Evolutionary conservation across 2,329 filamentous ascomycete genomes (phyloP), one percentile per base, ranked within the genome.

Genomic region (Penicillium sp.): DNA sequence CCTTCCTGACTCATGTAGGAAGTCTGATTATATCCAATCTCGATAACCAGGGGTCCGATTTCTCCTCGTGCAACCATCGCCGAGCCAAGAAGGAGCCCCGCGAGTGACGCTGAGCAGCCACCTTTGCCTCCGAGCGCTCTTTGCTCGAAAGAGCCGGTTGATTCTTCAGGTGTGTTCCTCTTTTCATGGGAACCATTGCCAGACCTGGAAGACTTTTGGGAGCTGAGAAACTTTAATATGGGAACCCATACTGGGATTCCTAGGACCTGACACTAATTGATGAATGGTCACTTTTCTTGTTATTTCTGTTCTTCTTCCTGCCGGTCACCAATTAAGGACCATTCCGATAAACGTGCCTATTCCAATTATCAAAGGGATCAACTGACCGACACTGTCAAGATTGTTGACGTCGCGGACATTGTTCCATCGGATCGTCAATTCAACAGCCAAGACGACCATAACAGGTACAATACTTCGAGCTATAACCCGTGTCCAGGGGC

Each of bases 21-120:
- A 1, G 62, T 63, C 28, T 62, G 51, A 6, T 66, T 66, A 20
- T 62, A 60, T 3, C 63, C 63, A 6, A 66, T 58, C 36, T 66
- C 62, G 13, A 65, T 63, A 13, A 65, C 64, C 26, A 66, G 37
- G 3, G 65, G 57, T 1, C 63, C 63, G 32, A 66, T 66, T 40
- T 66, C 63, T 16, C 63, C 63, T 1, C 63, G 61, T 3, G 63
- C 63, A 3, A 66, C 63, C 63, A 65, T 65, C 3, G 63, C 63
- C 13, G 62, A 62, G 3, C 63, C 63, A 7, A 65, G 45, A 16
- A 65, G 59, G 6, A 57, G 34, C 1, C 47, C 63, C 1, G 61
- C 56, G 4, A 61, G 54, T 45, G 46, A 61, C 5, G 52, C 50
- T 8, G 44, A 22, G 22, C 39, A 40, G 29, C 49, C 46, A 51